These are phyloP conservation scores for Lactarius indigo DNA, from an alignment of 768 basidiomycete species.

Conservation along the genomic window DNA sequence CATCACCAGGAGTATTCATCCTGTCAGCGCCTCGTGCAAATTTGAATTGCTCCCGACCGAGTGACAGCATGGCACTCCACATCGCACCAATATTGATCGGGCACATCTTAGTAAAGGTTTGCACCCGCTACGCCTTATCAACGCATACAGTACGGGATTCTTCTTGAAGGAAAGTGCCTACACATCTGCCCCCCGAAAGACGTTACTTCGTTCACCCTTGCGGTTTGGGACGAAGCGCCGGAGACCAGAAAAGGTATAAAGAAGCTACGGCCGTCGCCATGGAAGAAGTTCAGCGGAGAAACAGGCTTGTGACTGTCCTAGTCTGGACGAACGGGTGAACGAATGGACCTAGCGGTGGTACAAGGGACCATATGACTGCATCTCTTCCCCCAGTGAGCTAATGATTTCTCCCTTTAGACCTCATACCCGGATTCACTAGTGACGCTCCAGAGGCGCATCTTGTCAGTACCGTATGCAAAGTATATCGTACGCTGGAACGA, in stretches of 20 bases:
- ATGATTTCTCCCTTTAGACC: too few species aligned
- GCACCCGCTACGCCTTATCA: neutral
- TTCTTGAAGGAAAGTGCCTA: neutral
- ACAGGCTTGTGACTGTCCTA: neutral
- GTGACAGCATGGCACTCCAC: neutral
- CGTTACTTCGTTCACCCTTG: neutral
- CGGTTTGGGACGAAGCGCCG: neutral
- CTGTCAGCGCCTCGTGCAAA: neutral
- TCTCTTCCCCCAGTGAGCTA: too few species aligned
- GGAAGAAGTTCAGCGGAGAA: neutral
- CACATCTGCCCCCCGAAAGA: neutral
- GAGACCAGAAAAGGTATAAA: neutral
- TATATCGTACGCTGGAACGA: neutral
- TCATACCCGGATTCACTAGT: too few species aligned
- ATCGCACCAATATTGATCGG: too few species aligned
- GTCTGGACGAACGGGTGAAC: too few species aligned
- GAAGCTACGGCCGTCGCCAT: neutral
- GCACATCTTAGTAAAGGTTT: neutral
- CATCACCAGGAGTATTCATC: neutral
- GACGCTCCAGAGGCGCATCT: too few species aligned
- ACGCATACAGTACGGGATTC: neutral
- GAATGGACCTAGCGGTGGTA: too few species aligned
- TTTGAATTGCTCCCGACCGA: neutral
- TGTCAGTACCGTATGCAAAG: too few species aligned
- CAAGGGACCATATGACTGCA: too few species aligned